Evolutionary conservation across 2,329 filamentous ascomycete species (phyloP).

Genomic region (Claviceps capensis): DNA sequence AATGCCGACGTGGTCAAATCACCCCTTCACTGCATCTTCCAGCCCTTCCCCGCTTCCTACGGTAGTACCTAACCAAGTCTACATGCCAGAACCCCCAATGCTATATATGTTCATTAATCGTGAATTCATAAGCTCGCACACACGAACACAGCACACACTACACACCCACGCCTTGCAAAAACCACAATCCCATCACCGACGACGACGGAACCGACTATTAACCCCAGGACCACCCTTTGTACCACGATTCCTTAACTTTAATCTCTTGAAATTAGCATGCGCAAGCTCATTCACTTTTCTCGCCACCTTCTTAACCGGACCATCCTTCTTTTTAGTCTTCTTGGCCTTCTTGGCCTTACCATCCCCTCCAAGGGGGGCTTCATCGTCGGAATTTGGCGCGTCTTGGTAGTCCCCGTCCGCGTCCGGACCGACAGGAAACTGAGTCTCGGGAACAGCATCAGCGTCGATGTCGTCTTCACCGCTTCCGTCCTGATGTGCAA

Average conservation of each 20-base stretch:
- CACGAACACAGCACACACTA: no score
- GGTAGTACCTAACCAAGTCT: background rate
- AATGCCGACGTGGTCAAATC: no score
- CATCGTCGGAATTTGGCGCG: slow-evolving; percentile 7
- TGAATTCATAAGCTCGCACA: background rate
- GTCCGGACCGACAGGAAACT: slow-evolving; percentile 9
- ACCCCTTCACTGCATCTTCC: no score
- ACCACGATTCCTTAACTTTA: slow-evolving; percentile 49
- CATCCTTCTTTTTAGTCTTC: slow-evolving; percentile 23
- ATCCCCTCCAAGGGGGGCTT: slow-evolving; percentile 10
- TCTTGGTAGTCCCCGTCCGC: slow-evolving; percentile 11
- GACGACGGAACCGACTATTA: slow-evolving; percentile 44
- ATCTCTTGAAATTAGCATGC: slow-evolving; percentile 51
- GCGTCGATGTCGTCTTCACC: slow-evolving; percentile 16
- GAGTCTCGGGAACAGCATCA: slow-evolving; percentile 17
- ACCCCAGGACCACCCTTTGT: slow-evolving; percentile 46
- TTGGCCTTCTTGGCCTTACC: slow-evolving; percentile 17
- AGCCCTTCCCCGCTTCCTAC: no score
- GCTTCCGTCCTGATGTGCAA: slow-evolving; percentile 14
- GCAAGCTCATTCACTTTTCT: slow-evolving; percentile 52
- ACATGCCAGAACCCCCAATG: background rate
- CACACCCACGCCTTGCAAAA: no score
- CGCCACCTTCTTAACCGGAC: slow-evolving; percentile 34
- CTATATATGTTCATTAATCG: background rate
- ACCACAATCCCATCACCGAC: slow-evolving; percentile 15